These are phyloP conservation scores for Nakaseomyces sp. DNA, from an alignment of 1,139 yeast species.

Conservation along the genomic window DNA sequence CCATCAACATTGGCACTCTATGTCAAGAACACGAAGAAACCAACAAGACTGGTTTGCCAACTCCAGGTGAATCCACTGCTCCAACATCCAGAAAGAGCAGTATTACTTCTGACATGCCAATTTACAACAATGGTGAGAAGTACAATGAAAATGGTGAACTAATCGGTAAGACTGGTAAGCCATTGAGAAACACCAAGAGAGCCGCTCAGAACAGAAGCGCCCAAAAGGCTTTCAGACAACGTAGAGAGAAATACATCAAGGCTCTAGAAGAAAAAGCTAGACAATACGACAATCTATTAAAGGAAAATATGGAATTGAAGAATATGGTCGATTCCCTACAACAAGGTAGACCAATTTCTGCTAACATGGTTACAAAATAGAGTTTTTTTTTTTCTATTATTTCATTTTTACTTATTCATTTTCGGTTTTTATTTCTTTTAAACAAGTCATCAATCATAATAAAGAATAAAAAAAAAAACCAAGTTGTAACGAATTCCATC, in stretches of 20 bases:
- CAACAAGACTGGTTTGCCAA: not conserved
- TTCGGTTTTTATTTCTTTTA: not conserved
- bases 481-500: slow-evolving; percentile 1
- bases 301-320: slow-evolving; percentile 12
- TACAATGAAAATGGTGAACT: slow-evolving; percentile 20
- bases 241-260: slow-evolving; percentile 69
- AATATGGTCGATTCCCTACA: not conserved
- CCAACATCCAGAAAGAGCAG: slow-evolving; percentile 7
- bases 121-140: slow-evolving; percentile 16
- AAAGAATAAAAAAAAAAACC: not conserved
- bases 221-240: slow-evolving; percentile 75
- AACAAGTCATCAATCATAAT: not conserved
- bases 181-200: slow-evolving; percentile 59
- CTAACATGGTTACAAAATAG: slow-evolving; percentile 3
- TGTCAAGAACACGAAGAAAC: slow-evolving; percentile 4
- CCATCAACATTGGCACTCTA: slow-evolving; percentile 6
- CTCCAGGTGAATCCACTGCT: slow-evolving; percentile 4
- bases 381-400: not conserved
- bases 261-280: slow-evolving; percentile 65
- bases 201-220: slow-evolving; percentile 87
- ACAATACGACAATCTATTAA: slow-evolving; percentile 47
- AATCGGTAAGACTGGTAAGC: slow-evolving; percentile 36
- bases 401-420: not conserved
- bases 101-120: slow-evolving; percentile 5
- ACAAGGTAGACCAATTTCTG: not conserved